Percentiles rank a stretch among this genome's conserved stretches.
These are phyloP conservation scores for Apiotrichum mycotoxinovorans DNA, from an alignment of 1,284 basidiomycete genomes.

Conservation along the genomic window DNA sequence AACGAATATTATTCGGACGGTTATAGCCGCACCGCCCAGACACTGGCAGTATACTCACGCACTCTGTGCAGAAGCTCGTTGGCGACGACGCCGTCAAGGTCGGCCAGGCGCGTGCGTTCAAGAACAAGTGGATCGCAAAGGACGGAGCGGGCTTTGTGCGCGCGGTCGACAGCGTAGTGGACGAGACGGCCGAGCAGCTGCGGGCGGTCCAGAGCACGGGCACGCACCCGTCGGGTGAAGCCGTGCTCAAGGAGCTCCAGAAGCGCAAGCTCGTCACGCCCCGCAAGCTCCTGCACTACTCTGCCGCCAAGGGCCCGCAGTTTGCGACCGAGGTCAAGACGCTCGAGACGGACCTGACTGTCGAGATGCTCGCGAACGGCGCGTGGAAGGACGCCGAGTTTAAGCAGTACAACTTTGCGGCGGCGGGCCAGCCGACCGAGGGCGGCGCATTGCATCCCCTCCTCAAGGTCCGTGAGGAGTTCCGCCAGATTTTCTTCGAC, in stretches of 20 bases:
- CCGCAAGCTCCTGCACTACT: slow-evolving; percentile 92
- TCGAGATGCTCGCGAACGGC: slow-evolving; percentile 85
- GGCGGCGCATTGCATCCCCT: slow-evolving; percentile 94
- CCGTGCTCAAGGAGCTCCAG: slow-evolving; percentile 74
- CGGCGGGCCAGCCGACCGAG: slow-evolving; percentile 80
- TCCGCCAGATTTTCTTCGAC: slow-evolving; percentile 96
- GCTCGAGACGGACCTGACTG: slow-evolving; percentile 95
- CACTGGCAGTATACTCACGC: background rate
- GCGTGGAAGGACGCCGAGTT: slow-evolving; percentile 86
- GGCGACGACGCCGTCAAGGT: slow-evolving; percentile 80
- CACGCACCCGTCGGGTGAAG: slow-evolving; percentile 63
- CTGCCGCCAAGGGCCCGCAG: slow-evolving; percentile 74
- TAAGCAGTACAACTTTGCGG: slow-evolving; percentile 99
- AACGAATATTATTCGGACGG: too few relatives aligned
- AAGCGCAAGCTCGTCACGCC: slow-evolving; percentile 77
- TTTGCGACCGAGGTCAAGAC: slow-evolving; percentile 94
- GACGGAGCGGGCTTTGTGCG: slow-evolving; percentile 84
- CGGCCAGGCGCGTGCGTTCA: slow-evolving; percentile 93
- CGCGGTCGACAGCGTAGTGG: slow-evolving; percentile 62
- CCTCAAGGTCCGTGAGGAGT: slow-evolving; percentile 96
- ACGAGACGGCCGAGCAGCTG: slow-evolving; percentile 72
- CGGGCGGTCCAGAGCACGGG: slow-evolving; percentile 65
- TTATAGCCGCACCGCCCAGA: background rate
- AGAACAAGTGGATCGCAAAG: slow-evolving; percentile 94
- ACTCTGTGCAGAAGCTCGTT: slow-evolving; percentile 57